Percentiles rank a stretch among this genome's conserved stretches.
These are phyloP conservation scores for Hibiscus trionum DNA, from an alignment of 345 rosid species.

Conservation along the genomic window DNA sequence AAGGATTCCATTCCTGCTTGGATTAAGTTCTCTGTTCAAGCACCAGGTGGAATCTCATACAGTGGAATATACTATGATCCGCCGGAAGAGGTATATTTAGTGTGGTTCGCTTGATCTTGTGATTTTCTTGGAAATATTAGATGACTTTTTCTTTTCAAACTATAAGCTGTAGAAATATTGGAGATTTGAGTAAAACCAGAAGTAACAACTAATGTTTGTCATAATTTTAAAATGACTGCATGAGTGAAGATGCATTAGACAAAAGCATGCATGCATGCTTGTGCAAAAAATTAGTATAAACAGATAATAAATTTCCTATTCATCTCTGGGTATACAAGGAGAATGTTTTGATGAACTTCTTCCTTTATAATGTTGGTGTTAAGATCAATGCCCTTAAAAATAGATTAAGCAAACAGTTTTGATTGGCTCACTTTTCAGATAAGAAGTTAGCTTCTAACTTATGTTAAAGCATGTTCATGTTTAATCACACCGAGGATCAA, in stretches of 20 bases:
- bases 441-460: not conserved
- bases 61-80: constrained; percentile 95
- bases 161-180: not conserved
- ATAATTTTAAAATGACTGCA: constrained; percentile 3
- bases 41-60: constrained; percentile 88
- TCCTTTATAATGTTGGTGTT: too few relatives aligned
- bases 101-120: constrained; percentile 2
- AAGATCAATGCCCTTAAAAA: too few relatives aligned
- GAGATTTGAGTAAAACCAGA: constrained; percentile 3
- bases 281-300: not conserved
- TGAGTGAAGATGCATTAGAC: not conserved
- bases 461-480: not conserved
- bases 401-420: not conserved
- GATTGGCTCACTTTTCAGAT: not conserved
- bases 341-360: not conserved
- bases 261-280: not conserved
- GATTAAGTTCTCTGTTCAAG: constrained; percentile 91
- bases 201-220: not conserved
- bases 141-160: constrained; percentile 3
- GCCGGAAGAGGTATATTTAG: constrained; percentile 60
- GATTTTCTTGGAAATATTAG: not conserved
- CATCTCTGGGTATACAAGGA: not conserved
- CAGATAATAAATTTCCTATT: not conserved
- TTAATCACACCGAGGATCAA: not conserved
- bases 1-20: constrained; percentile 99